Conservation (phyloP, 108 stramenopile genomes). For the Schizochytrium sp. region DNA sequence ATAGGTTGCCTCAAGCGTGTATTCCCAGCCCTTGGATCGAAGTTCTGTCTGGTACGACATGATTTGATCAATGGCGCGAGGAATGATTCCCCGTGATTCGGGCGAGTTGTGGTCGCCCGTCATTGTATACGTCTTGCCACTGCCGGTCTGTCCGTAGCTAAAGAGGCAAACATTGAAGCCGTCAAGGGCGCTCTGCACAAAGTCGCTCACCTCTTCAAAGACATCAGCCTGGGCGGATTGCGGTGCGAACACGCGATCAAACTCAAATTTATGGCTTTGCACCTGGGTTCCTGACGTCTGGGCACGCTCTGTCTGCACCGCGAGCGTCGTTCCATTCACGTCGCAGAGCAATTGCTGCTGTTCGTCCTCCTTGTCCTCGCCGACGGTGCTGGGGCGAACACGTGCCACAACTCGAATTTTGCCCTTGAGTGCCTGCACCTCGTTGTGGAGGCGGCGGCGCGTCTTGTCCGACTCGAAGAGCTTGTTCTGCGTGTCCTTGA, state of each 20-base stretch:
- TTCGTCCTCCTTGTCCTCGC: conserved; percentile 59
- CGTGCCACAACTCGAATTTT: conserved; percentile 89
- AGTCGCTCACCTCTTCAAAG: conserved; percentile 86
- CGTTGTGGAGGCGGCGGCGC: conserved; percentile 76
- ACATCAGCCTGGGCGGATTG: conserved; percentile 75
- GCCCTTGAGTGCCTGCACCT: conserved; percentile 85
- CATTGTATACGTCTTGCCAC: conserved; percentile 92
- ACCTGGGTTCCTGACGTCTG: conserved; percentile 22
- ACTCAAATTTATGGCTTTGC: conserved; percentile 54
- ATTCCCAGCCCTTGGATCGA: conserved; percentile 83
- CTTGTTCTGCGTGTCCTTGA: conserved; percentile 40
- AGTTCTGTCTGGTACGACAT: conserved; percentile 63
- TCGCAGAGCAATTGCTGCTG: conserved; percentile 19
- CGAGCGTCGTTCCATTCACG: conserved; percentile 22
- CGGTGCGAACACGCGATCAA: conserved; percentile 88
- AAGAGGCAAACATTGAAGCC: conserved; percentile 93
- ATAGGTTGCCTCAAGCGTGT: conserved; percentile 81
- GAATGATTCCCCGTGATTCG: conserved; percentile 84
- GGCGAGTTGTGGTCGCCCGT: conserved; percentile 64
- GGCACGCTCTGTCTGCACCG: conserved; percentile 24
- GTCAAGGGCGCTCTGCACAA: conserved; percentile 90
- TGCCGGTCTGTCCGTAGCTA: conserved; percentile 77
- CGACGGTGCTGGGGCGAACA: conserved; percentile 78
- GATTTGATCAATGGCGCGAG: conserved; percentile 83
- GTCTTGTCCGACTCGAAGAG: conserved; percentile 68